Percentiles rank a stretch among this genome's conserved stretches.
Evolutionary conservation across 345 rosid genomes (phyloP).

Genomic region (Lenwebbia sp.): DNA sequence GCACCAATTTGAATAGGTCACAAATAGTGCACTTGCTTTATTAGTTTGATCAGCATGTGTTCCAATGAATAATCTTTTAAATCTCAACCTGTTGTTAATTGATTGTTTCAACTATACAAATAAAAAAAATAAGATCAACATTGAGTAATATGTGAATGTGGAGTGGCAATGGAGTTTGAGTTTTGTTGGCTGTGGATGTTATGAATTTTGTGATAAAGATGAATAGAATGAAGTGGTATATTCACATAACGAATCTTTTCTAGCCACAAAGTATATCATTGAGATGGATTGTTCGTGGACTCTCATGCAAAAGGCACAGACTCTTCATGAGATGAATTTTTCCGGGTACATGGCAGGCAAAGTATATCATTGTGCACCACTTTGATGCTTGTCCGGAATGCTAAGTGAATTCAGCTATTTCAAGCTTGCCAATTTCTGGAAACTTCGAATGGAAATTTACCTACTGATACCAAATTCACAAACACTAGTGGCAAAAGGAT

Average conservation of each 20-base stretch:
- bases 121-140: background rate
- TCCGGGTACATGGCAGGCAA: background rate
- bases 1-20: background rate
- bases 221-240: no score
- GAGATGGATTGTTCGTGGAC: background rate
- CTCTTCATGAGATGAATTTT: background rate
- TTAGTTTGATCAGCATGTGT: background rate
- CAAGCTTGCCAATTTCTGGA: background rate
- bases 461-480: fast-evolving
- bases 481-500: background rate
- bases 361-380: background rate
- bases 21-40: background rate
- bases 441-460: background rate
- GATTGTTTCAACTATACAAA: background rate
- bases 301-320: background rate
- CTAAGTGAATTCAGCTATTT: background rate
- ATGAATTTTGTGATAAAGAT: background rate
- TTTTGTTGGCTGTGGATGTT: background rate
- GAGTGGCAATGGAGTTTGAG: background rate
- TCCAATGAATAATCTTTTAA: background rate
- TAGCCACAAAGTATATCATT: no score
- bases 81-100: background rate
- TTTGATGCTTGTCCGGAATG: background rate
- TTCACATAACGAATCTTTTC: no score
- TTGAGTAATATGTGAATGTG: background rate